Conservation (phyloP, 345 rosid genomes). For the Boechera divaricarpa region DNA sequence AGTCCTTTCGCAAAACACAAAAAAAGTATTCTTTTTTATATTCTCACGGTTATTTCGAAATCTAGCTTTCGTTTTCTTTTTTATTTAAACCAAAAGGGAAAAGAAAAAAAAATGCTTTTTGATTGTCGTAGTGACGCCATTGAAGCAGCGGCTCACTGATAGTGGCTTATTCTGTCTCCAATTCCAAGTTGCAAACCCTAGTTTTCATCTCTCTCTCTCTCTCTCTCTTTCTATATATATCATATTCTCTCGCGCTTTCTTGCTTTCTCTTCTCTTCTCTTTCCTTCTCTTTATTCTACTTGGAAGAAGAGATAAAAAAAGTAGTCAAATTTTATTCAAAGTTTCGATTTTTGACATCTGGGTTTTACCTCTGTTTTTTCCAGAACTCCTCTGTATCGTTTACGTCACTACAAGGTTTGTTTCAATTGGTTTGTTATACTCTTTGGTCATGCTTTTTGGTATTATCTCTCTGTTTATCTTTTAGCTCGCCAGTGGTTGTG, state of each 20-base stretch:
- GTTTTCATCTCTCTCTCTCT: slow-evolving; percentile 26
- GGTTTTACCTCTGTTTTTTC: slow-evolving; percentile 25
- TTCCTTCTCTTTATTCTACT: slow-evolving; percentile 30
- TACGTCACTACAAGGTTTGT: slow-evolving; percentile 32
- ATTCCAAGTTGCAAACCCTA: slow-evolving; percentile 48
- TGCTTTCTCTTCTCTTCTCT: slow-evolving; percentile 35
- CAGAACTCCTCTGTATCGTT: slow-evolving; percentile 16
- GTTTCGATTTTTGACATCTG: slow-evolving; percentile 47
- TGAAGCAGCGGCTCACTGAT: slow-evolving; percentile 50
- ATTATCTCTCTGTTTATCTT: slow-evolving; percentile 23
- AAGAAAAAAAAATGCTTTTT: slow-evolving; percentile 16
- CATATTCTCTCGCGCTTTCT: slow-evolving; percentile 31
- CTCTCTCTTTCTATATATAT: slow-evolving; percentile 1
- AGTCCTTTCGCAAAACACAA: background rate
- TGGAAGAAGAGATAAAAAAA: slow-evolving; percentile 35
- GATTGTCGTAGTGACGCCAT: slow-evolving; percentile 50
- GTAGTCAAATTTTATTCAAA: slow-evolving; percentile 39
- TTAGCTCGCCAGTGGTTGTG: slow-evolving; percentile 35
- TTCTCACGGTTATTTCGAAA: slow-evolving; percentile 9
- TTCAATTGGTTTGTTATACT: slow-evolving; percentile 36
- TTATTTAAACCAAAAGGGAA: slow-evolving; percentile 27
- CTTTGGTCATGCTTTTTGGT: slow-evolving; percentile 39
- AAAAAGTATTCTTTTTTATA: slow-evolving; percentile 13
- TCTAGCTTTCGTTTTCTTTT: no score
- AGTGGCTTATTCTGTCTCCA: slow-evolving; percentile 49